Conservation (phyloP, 2,329 filamentous ascomycete genomes). For the Colletotrichum spinosum region DNA sequence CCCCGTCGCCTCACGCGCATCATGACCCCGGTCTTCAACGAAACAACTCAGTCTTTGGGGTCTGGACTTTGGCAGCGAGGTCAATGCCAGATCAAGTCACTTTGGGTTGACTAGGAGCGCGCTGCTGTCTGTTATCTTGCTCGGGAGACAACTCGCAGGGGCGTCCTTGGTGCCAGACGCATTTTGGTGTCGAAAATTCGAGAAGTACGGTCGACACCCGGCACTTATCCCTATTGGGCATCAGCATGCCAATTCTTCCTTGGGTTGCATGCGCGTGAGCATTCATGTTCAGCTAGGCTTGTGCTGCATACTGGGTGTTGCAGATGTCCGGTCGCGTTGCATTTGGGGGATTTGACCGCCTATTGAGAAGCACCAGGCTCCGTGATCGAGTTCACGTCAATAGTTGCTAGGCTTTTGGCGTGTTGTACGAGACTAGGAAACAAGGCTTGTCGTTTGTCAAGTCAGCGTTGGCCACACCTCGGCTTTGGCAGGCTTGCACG, state of each 20-base stretch:
- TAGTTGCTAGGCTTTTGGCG: not conserved
- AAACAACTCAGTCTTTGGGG: not conserved
- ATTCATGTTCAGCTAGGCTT: not conserved
- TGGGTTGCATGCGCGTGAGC: slow-evolving; percentile 3
- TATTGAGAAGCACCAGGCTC: not conserved
- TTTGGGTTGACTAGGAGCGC: slow-evolving; percentile 25
- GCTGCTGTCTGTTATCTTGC: slow-evolving; percentile 23
- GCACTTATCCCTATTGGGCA: slow-evolving; percentile 13
- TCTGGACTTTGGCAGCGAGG: slow-evolving; percentile 2
- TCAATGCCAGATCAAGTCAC: slow-evolving; percentile 15
- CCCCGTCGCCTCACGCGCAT: not conserved
- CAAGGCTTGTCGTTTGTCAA: slow-evolving; percentile 4
- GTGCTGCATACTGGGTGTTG: slow-evolving; percentile 8
- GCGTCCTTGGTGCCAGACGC: slow-evolving; percentile 18
- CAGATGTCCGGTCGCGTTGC: not conserved
- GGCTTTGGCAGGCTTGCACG: slow-evolving; percentile 21
- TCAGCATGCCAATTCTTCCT: slow-evolving; percentile 2
- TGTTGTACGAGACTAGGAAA: not conserved
- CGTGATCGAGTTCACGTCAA: not conserved
- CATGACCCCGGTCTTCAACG: slow-evolving; percentile 13
- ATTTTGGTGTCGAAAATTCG: slow-evolving; percentile 29
- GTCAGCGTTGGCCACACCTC: slow-evolving; percentile 30
- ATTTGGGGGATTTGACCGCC: slow-evolving; percentile 4
- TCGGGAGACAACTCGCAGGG: slow-evolving; percentile 23
- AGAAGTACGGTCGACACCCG: slow-evolving; percentile 21